A percentile compares a stretch with the other conserved stretches of the same genome.
phyloP scores from a whole-genome alignment of 441 rosid genomes.

The Eugenia klotzschiana region DNA sequence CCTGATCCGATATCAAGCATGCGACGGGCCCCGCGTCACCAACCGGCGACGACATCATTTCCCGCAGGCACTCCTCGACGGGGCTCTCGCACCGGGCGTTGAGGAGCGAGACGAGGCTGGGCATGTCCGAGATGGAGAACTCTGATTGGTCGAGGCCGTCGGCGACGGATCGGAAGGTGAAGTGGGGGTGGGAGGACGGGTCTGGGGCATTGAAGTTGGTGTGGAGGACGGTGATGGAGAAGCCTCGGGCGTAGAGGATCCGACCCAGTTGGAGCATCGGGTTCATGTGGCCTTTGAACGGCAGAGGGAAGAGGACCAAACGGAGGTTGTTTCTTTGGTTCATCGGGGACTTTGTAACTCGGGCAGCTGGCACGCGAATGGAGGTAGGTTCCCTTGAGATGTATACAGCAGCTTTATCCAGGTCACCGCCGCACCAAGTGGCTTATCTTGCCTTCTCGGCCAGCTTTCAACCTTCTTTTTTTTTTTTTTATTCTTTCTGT shows the following conservation, averaged over 20 bases:
- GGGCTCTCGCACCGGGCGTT: background rate
- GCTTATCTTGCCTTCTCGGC: too few species aligned
- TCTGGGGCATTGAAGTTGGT: constrained; percentile 37
- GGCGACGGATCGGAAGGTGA: constrained; percentile 29
- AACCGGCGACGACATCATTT: background rate
- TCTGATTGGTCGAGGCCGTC: constrained; percentile 21
- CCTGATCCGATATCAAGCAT: background rate
- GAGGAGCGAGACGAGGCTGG: background rate
- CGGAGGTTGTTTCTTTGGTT: background rate
- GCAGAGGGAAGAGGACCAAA: constrained; percentile 29
- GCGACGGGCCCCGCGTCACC: background rate
- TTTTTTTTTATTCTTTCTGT: too few species aligned
- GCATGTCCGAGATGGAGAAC: background rate
- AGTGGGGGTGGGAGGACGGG: constrained; percentile 36
- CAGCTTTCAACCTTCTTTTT: too few species aligned
- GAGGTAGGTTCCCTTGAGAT: background rate
- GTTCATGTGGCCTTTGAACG: constrained; percentile 48
- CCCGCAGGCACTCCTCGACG: background rate
- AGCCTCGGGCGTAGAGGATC: constrained; percentile 36
- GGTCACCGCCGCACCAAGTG: too few species aligned
- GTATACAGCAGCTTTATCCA: background rate
- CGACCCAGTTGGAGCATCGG: constrained; percentile 46
- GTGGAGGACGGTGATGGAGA: constrained; percentile 42
- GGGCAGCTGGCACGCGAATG: background rate
- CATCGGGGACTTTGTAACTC: background rate